Evolutionary conservation across 371 early-diverging fungal genomes (phyloP).

Genomic region (Mucor sp.): DNA sequence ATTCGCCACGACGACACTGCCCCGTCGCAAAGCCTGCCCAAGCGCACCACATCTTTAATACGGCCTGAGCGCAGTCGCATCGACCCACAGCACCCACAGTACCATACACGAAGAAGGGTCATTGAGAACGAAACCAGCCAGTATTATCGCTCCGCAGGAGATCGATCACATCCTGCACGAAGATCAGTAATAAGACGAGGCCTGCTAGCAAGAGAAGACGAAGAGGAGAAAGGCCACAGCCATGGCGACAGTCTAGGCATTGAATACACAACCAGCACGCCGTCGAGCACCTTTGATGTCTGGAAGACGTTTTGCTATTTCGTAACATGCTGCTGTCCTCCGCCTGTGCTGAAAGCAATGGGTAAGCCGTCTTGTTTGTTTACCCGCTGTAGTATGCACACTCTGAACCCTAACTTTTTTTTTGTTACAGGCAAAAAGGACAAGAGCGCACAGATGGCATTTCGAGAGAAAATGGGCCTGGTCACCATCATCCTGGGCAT

Average conservation of each 20-base stretch:
- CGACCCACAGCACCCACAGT: constrained; percentile 58
- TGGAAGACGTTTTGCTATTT: constrained; percentile 55
- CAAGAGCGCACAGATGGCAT: constrained; percentile 72
- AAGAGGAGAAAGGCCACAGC: constrained; percentile 2
- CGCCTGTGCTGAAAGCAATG: constrained; percentile 42
- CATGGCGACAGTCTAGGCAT: neutral
- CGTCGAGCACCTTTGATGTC: constrained; percentile 15
- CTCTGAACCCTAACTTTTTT: neutral
- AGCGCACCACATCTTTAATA: constrained; percentile 64
- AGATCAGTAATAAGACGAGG: constrained; percentile 25
- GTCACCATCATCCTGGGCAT: constrained; percentile 70
- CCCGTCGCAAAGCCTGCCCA: neutral
- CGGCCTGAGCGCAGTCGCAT: constrained; percentile 71
- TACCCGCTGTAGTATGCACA: neutral
- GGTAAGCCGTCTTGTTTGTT: constrained; percentile 29
- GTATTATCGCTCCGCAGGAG: constrained; percentile 6
- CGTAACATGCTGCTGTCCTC: constrained; percentile 60
- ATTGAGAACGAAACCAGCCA: constrained; percentile 9
- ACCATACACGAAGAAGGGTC: constrained; percentile 43
- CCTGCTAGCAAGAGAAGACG: constrained; percentile 21
- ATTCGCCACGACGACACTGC: neutral
- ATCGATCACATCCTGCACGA: constrained; percentile 12
- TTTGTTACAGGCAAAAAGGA: constrained; percentile 48
- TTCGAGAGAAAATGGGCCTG: constrained; percentile 85
- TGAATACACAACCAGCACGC: neutral